Evolutionary conservation across 495 filamentous ascomycete genomes (phyloP), one percentile per base, ranked within the genome.

Genomic region (Hyaloscypha variabilis): DNA sequence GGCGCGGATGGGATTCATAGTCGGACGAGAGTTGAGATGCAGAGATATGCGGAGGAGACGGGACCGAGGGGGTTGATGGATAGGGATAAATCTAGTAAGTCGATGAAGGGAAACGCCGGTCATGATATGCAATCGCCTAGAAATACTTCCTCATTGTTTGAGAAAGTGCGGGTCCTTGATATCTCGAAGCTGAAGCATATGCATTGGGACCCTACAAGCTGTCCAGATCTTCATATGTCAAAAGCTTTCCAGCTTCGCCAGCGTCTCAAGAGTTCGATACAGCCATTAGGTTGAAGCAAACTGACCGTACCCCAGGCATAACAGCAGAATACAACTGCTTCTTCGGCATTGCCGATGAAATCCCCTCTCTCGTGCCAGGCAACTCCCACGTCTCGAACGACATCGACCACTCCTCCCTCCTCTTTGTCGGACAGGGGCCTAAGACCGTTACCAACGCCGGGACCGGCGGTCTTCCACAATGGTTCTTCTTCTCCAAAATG

Each of bases 1-100:
- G 84, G 82, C 0, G 77, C 76, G 17, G 82, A 84, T 67, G 81
- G 84, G 0, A 76, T 83, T 30, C 78, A 82, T 63, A 81, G 78
- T 58, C 72, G 72, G 25, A 78, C 80, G 19, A 72, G 82, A n/a
- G 59, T 71, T 25, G 78, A 81, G 64, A 76, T 87, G 63, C 74
- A 74, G 70, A 66, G 69, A 10, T 63, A 69, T 21, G 75, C 73
- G 21, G 46, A 73, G n/a, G 63, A 71, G 56, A 19, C 24, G 51
- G 50, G 71, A 8, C 58, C 51, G 46, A 53, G 65, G 25, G 63
- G 68, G 46, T 53, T 70, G n/a, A 67, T 76, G 39, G 42, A 65
- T 14, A 52, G 30, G 8, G 71, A 76, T 42, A 67, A 69, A 39
- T 70, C 60, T 10, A 64, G 74, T 77, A 60, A 64, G 64, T 56